These are phyloP conservation scores for Suillus decipiens DNA, from an alignment of 768 basidiomycete genomes.

Conservation along the genomic window DNA sequence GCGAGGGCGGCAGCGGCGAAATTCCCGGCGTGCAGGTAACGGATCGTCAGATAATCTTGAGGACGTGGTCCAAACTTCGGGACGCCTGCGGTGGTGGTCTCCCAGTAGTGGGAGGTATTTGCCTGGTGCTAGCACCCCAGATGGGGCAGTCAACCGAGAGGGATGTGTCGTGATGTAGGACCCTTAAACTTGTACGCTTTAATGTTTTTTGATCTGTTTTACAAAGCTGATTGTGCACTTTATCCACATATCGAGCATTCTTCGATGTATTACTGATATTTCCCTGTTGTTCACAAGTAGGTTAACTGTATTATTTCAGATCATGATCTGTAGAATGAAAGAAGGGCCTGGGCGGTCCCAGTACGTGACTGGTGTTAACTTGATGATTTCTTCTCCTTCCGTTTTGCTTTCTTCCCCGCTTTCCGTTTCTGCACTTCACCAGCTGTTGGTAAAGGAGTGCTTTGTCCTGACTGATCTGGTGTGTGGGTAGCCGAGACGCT, in stretches of 20 bases:
- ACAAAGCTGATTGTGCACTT: conserved; percentile 15
- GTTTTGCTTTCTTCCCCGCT: conserved; percentile 36
- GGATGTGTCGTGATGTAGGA: conserved; percentile 71
- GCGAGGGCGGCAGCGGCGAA: conserved; percentile 67
- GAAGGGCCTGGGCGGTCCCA: background rate
- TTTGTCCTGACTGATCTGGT: conserved; percentile 19
- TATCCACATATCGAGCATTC: conserved; percentile 17
- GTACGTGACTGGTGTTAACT: background rate
- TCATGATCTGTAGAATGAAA: background rate
- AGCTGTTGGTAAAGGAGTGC: conserved; percentile 22
- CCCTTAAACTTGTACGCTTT: conserved; percentile 31
- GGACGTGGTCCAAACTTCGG: conserved; percentile 25
- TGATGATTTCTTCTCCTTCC: conserved; percentile 31
- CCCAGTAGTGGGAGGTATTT: conserved; percentile 50
- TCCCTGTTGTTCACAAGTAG: conserved; percentile 1
- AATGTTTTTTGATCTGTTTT: conserved; percentile 18
- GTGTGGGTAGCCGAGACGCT: conserved; percentile 13
- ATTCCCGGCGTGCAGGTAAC: conserved; percentile 46
- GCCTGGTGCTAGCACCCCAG: conserved; percentile 54
- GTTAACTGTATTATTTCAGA: conserved; percentile 7
- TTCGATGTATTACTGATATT: conserved; percentile 15
- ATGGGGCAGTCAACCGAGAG: conserved; percentile 48
- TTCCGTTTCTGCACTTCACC: conserved; percentile 28
- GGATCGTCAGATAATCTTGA: conserved; percentile 34
- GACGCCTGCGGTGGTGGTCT: conserved; percentile 35